Conservation (phyloP, 805 yeast species). For the Wickerhamomyces sydowiorum region DNA sequence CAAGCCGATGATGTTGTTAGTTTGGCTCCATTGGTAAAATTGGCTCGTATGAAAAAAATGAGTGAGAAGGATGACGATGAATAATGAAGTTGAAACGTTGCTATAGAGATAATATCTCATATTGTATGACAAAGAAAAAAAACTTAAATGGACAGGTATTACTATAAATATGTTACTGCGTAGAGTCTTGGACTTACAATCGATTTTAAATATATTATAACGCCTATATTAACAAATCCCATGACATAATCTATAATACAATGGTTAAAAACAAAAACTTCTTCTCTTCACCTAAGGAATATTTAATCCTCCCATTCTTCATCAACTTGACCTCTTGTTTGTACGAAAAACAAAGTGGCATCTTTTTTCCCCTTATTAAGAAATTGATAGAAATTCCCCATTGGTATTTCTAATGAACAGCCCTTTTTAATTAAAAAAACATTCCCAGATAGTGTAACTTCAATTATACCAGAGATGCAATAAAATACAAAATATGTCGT, state of each 20-base stretch:
- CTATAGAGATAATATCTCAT: not conserved
- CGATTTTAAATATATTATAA: no score
- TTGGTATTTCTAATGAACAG: conserved; percentile 77
- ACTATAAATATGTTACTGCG: no score
- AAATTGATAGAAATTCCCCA: conserved; percentile 67
- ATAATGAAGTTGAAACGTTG: no score
- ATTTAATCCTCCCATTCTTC: conserved; percentile 14
- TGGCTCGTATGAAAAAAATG: conserved; percentile 65
- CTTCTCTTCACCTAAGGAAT: no score
- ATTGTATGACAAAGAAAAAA: no score
- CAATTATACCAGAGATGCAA: conserved; percentile 64
- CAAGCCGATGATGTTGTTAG: conserved; percentile 57
- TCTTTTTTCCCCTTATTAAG: conserved; percentile 52
- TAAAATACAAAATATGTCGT: conserved; percentile 66
- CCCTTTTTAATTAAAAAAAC: conserved; percentile 62
- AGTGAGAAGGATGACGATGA: conserved; percentile 31
- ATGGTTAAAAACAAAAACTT: not conserved
- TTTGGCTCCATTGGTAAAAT: conserved; percentile 67
- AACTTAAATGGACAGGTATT: no score
- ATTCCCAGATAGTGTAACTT: conserved; percentile 56
- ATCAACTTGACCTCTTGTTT: conserved; percentile 34
- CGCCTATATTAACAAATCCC: no score
- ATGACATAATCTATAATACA: not conserved
- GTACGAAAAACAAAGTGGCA: conserved; percentile 72
- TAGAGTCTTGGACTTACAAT: no score